These are phyloP conservation scores for Shiraia sp. DNA, from an alignment of 2,329 filamentous ascomycete species.

Conservation along the genomic window DNA sequence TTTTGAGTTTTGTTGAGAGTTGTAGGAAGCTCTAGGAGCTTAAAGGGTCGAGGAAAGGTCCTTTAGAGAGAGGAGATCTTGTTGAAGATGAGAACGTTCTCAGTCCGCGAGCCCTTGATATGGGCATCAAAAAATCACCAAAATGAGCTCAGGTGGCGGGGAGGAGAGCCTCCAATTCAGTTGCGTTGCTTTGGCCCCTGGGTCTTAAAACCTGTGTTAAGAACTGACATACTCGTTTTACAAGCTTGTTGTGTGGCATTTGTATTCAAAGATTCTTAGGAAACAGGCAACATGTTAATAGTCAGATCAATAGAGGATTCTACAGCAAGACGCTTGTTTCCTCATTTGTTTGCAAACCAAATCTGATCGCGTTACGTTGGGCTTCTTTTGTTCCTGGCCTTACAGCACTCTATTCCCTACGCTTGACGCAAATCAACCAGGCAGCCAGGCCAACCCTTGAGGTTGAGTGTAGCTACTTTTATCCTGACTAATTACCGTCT, in stretches of 20 bases:
- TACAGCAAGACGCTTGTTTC: too few relatives aligned
- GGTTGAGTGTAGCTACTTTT: too few relatives aligned
- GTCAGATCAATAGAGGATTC: too few relatives aligned
- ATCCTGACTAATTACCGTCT: too few relatives aligned
- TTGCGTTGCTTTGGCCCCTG: conserved; percentile 59
- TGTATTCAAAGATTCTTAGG: too few relatives aligned
- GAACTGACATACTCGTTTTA: conserved; percentile 10
- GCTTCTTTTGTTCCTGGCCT: too few relatives aligned
- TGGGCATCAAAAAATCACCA: conserved; percentile 66
- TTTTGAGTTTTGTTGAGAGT: conserved; percentile 85
- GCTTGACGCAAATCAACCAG: too few relatives aligned
- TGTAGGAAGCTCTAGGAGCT: conserved; percentile 75
- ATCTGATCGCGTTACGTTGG: too few relatives aligned
- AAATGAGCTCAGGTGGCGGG: conserved; percentile 54
- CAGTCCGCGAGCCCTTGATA: conserved; percentile 69
- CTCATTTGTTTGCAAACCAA: too few relatives aligned
- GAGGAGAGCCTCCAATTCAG: conserved; percentile 64
- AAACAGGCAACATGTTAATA: too few relatives aligned
- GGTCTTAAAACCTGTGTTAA: conserved; percentile 16
- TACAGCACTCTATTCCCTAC: too few relatives aligned
- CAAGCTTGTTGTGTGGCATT: conserved; percentile 8
- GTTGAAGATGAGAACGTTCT: conserved; percentile 49
- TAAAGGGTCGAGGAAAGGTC: conserved; percentile 72
- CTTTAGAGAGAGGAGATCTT: conserved; percentile 62
- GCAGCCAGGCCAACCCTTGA: too few relatives aligned